Evolutionary conservation across 2,329 filamentous ascomycete species (phyloP).

Genomic region (Pestalotiopsis sp.): DNA sequence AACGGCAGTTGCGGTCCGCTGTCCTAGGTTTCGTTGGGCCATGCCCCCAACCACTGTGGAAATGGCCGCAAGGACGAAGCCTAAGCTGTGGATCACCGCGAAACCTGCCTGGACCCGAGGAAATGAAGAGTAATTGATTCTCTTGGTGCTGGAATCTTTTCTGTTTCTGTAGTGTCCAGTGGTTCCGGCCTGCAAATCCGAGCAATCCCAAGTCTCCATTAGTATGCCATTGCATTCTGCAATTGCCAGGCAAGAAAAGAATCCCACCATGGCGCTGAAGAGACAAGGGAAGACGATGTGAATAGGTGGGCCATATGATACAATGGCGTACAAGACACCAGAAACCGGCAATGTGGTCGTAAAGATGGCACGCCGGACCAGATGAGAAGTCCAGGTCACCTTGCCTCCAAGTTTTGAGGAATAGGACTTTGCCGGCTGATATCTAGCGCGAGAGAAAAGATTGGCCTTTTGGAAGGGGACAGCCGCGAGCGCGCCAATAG

Average conservation of each 20-base stretch:
- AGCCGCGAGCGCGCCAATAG: constrained; percentile 69
- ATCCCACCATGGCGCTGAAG: constrained; percentile 68
- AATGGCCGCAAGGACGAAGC: constrained; percentile 69
- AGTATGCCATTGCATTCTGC: constrained; percentile 76
- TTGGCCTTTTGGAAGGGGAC: constrained; percentile 76
- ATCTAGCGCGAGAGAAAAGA: constrained; percentile 66
- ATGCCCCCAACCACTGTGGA: constrained; percentile 71
- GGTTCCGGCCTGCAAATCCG: constrained; percentile 74
- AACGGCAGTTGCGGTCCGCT: constrained; percentile 68
- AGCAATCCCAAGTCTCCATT: constrained; percentile 84
- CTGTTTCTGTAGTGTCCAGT: constrained; percentile 55
- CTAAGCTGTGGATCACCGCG: constrained; percentile 69
- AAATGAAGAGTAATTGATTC: constrained; percentile 75
- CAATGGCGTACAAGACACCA: constrained; percentile 68
- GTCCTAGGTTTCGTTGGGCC: constrained; percentile 66
- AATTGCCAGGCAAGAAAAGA: constrained; percentile 72
- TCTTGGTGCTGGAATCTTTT: constrained; percentile 39
- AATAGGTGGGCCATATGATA: constrained; percentile 63
- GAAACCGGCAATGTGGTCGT: constrained; percentile 67
- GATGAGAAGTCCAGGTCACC: constrained; percentile 71
- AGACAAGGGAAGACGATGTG: constrained; percentile 66
- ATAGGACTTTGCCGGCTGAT: constrained; percentile 61
- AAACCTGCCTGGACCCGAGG: constrained; percentile 74
- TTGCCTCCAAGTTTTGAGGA: constrained; percentile 67
- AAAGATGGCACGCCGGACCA: constrained; percentile 70